These are phyloP conservation scores for Corchorus olitorius DNA, from an alignment of 345 rosid species.

Conservation along the genomic window DNA sequence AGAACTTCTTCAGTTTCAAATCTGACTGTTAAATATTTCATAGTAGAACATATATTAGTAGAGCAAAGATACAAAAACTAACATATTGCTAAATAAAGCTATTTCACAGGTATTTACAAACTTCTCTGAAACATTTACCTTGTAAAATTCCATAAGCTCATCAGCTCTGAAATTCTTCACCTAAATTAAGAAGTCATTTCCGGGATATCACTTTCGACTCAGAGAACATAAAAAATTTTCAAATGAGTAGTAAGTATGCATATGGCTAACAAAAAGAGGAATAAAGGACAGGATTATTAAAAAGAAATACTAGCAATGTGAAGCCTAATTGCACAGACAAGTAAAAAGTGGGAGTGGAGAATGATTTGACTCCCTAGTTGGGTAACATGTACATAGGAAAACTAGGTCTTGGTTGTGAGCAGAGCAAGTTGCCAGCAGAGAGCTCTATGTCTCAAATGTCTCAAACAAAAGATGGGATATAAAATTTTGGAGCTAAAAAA, in stretches of 20 bases:
- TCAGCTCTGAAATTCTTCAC: slow-evolving; percentile 70
- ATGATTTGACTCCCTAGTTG: neutral
- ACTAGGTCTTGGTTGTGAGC: neutral
- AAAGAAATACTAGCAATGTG: neutral
- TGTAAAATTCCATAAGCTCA: slow-evolving; percentile 75
- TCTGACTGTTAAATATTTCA: slow-evolving; percentile 60
- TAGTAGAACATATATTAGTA: slow-evolving; percentile 17
- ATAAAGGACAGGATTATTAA: neutral
- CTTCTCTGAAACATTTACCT: slow-evolving; percentile 43
- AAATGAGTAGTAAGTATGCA: slow-evolving; percentile 7
- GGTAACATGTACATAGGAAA: neutral
- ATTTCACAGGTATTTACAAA: neutral
- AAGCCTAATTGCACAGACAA: neutral
- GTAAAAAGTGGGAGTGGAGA: neutral
- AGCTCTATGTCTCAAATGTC: neutral
- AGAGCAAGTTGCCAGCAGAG: neutral
- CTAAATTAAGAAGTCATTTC: slow-evolving; percentile 35
- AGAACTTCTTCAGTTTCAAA: slow-evolving; percentile 83
- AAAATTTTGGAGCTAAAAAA: neutral
- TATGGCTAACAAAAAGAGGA: neutral
- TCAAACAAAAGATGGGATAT: neutral
- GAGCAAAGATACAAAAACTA: neutral
- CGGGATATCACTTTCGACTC: slow-evolving; percentile 21
- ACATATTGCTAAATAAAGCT: neutral
- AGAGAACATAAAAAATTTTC: neutral